phyloP scores from a whole-genome alignment of 495 filamentous ascomycete genomes.

The Extremus antarcticus region DNA sequence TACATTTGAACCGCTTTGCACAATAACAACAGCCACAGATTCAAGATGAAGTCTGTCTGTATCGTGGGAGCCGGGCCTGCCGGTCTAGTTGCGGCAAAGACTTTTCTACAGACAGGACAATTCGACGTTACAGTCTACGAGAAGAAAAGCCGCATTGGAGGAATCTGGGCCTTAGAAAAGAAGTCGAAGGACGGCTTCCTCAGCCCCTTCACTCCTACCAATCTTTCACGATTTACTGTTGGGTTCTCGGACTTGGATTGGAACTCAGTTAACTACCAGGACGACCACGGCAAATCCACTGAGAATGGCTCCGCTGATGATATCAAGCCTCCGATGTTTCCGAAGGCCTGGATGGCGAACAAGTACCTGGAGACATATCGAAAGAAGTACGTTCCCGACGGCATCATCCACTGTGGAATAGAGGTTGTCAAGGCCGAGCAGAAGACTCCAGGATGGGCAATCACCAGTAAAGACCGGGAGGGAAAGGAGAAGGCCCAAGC shows the following conservation, averaged over 20 bases:
- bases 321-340: slow-evolving; percentile 46
- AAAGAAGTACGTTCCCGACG: slow-evolving; percentile 42
- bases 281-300: neutral
- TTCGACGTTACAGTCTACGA: slow-evolving; percentile 69
- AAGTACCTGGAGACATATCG: slow-evolving; percentile 57
- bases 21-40: too few relatives aligned
- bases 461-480: neutral
- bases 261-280: slow-evolving; percentile 34
- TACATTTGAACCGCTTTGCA: too few relatives aligned
- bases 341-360: slow-evolving; percentile 65
- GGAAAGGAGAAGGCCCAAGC: slow-evolving; percentile 14
- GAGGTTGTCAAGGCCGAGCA: slow-evolving; percentile 42
- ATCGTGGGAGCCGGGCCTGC: slow-evolving; percentile 65
- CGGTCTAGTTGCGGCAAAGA: slow-evolving; percentile 73
- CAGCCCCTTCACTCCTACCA: slow-evolving; percentile 62
- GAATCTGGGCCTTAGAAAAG: slow-evolving; percentile 55
- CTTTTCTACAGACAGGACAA: slow-evolving; percentile 50
- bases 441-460: slow-evolving; percentile 16
- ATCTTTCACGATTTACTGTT: slow-evolving; percentile 68
- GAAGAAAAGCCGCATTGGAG: slow-evolving; percentile 51
- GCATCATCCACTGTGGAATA: slow-evolving; percentile 40
- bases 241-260: slow-evolving; percentile 71
- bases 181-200: slow-evolving; percentile 38
- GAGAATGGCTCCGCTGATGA: neutral
- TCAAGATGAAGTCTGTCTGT: slow-evolving; percentile 26